A percentile compares a stretch with the other conserved stretches of the same genome.
Evolutionary conservation across 768 basidiomycete species (phyloP).

Genomic region (Rubroboletus satanas): DNA sequence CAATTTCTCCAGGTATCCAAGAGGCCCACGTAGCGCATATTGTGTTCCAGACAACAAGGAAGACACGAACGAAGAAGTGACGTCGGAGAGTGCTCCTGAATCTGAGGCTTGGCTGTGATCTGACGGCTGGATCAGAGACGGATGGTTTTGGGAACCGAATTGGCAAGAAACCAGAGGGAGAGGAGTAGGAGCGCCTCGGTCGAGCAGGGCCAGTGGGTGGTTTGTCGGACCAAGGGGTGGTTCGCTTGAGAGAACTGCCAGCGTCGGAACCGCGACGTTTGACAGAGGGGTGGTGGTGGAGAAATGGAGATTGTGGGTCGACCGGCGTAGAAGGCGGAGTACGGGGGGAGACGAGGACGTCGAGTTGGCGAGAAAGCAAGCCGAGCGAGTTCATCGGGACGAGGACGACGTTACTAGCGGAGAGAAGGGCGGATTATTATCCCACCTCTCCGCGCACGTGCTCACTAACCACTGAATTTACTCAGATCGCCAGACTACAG

Average conservation of each 20-base stretch:
- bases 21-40: conserved; percentile 62
- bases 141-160: conserved; percentile 34
- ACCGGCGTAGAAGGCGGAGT: conserved; percentile 57
- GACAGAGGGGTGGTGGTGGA: conserved; percentile 19
- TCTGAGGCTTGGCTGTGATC: conserved; percentile 40
- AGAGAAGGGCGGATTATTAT: background rate
- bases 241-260: conserved; percentile 39
- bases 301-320: conserved; percentile 33
- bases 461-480: background rate
- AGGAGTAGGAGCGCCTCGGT: conserved; percentile 61
- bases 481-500: conserved; percentile 31
- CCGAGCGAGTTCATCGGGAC: conserved; percentile 74
- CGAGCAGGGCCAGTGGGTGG: conserved; percentile 33
- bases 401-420: background rate
- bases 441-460: conserved; percentile 7
- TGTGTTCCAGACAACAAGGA: conserved; percentile 66
- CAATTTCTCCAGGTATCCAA: conserved; percentile 27
- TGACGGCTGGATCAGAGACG: conserved; percentile 30
- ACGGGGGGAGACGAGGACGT: conserved; percentile 61
- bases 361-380: conserved; percentile 79
- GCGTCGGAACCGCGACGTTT: conserved; percentile 29
- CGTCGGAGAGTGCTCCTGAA: conserved; percentile 44
- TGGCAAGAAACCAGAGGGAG: conserved; percentile 48
- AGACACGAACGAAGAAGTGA: conserved; percentile 67
- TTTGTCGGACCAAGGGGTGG: conserved; percentile 55